phyloP scores from a whole-genome alignment of 257 asterid species.

The Solanum virginianum region DNA sequence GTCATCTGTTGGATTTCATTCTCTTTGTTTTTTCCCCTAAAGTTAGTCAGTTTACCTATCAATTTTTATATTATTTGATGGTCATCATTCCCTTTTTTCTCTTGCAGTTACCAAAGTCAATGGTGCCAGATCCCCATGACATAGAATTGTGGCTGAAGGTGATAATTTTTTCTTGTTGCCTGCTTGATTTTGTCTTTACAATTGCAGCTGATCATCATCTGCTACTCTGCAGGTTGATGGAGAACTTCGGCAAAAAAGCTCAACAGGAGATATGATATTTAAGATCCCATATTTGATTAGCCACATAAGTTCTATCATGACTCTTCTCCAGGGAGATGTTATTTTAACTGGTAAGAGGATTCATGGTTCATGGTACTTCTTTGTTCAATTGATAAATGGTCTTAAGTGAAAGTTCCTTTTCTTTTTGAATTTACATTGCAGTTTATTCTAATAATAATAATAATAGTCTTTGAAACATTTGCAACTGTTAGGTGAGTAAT shows the following conservation, averaged over 20 bases:
- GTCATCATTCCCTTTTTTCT: background rate
- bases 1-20: background rate
- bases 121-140: slow-evolving; percentile 83
- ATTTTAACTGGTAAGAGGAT: slow-evolving; percentile 62
- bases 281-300: slow-evolving; percentile 94
- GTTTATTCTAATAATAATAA: background rate
- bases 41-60: background rate
- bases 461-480: background rate
- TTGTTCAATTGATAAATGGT: background rate
- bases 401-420: background rate
- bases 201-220: background rate
- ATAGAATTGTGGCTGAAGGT: slow-evolving; percentile 93
- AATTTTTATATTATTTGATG: background rate
- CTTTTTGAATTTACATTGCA: background rate
- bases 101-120: slow-evolving; percentile 51
- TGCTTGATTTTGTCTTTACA: background rate
- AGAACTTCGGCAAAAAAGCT: slow-evolving; percentile 74
- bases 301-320: slow-evolving; percentile 89
- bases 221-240: slow-evolving; percentile 74
- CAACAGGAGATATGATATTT: slow-evolving; percentile 87
- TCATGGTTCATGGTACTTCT: background rate
- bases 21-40: background rate
- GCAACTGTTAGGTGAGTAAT: background rate
- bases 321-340: slow-evolving; percentile 92
- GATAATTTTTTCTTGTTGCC: background rate